Percentiles rank a stretch among this genome's conserved stretches.
phyloP scores from a whole-genome alignment of 768 basidiomycete genomes.

The Atractiella rhizophila region DNA sequence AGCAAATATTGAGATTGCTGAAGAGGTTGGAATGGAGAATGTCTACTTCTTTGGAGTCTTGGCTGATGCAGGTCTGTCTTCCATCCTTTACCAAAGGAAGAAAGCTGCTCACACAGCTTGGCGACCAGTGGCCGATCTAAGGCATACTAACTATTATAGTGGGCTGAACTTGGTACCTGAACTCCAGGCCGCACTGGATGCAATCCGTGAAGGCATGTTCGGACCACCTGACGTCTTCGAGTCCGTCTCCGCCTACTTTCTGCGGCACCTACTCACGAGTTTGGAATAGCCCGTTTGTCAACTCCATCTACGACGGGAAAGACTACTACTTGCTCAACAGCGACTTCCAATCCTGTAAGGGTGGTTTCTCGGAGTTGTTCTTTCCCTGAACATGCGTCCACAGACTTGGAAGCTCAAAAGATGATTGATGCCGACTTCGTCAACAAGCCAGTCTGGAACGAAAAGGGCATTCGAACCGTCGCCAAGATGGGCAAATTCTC shows the following conservation, averaged over 20 bases:
- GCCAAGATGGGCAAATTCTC: slow-evolving; percentile 85
- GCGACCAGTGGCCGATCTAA: too few relatives aligned
- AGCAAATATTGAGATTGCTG: slow-evolving; percentile 87
- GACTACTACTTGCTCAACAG: slow-evolving; percentile 13
- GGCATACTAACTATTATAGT: slow-evolving; percentile 64
- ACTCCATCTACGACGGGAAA: slow-evolving; percentile 16
- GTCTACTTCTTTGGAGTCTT: slow-evolving; percentile 40
- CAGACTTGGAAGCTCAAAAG: slow-evolving; percentile 55
- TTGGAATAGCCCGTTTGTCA: slow-evolving; percentile 6
- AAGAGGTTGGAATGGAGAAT: slow-evolving; percentile 77
- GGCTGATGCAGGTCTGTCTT: too few relatives aligned
- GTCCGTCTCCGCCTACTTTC: slow-evolving; percentile 31
- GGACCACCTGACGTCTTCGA: slow-evolving; percentile 62
- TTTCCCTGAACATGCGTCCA: background rate
- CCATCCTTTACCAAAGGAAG: too few relatives aligned
- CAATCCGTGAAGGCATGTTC: slow-evolving; percentile 51
- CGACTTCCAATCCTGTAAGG: slow-evolving; percentile 32
- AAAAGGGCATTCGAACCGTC: slow-evolving; percentile 39
- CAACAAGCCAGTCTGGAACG: slow-evolving; percentile 65
- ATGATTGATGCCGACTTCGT: slow-evolving; percentile 76
- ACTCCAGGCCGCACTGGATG: slow-evolving; percentile 50
- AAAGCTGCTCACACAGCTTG: background rate
- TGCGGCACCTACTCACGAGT: too few relatives aligned
- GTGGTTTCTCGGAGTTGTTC: background rate
- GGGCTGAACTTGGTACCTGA: slow-evolving; percentile 50